These are phyloP conservation scores for Botryotinia narcissicola DNA, from an alignment of 2,329 filamentous ascomycete species.

Conservation along the genomic window DNA sequence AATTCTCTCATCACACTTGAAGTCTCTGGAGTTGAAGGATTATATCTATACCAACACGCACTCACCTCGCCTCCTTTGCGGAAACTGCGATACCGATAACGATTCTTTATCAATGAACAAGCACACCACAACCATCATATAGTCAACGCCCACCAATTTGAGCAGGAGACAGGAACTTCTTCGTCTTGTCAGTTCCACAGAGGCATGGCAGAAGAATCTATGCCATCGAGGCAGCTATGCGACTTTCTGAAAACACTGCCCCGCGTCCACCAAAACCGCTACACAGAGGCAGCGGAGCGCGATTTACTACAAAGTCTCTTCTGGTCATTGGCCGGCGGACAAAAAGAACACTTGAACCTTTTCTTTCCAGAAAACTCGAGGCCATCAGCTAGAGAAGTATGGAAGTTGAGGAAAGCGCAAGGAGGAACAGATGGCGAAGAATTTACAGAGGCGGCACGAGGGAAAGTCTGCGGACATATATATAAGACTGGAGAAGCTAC, in stretches of 20 bases:
- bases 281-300: slow-evolving; percentile 65
- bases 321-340: slow-evolving; percentile 76
- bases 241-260: slow-evolving; percentile 79
- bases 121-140: background rate
- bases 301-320: slow-evolving; percentile 80
- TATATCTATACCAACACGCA: background rate
- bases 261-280: slow-evolving; percentile 69
- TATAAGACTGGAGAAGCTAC: slow-evolving; percentile 93
- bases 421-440: slow-evolving; percentile 92
- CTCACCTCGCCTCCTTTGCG: background rate
- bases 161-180: background rate
- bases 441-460: slow-evolving; percentile 86
- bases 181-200: background rate
- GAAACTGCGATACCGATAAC: slow-evolving; percentile 18
- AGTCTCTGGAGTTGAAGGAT: background rate
- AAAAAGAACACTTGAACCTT: slow-evolving; percentile 68
- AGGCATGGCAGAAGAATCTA: slow-evolving; percentile 20
- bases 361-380: slow-evolving; percentile 75
- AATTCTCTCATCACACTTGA: background rate
- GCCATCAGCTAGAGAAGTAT: slow-evolving; percentile 50
- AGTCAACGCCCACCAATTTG: background rate
- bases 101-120: slow-evolving; percentile 21
- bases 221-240: slow-evolving; percentile 70
- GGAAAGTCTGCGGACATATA: slow-evolving; percentile 95
- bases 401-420: slow-evolving; percentile 84